These are phyloP conservation scores for Cordyceps sp. DNA, from an alignment of 2,329 filamentous ascomycete species.

Conservation along the genomic window DNA sequence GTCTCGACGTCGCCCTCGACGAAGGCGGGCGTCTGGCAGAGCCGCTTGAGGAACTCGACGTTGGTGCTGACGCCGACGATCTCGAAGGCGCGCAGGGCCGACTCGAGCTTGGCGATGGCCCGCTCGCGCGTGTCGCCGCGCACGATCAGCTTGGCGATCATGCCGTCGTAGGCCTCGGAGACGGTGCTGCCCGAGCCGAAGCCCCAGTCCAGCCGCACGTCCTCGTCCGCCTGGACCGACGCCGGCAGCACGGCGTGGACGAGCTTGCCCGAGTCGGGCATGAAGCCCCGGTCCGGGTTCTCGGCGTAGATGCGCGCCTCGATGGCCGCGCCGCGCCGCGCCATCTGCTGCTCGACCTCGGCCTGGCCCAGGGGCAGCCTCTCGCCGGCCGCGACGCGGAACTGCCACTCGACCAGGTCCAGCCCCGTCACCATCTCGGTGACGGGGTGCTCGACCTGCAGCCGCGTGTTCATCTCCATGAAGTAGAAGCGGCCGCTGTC, in stretches of 20 bases:
- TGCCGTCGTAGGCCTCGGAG: constrained; percentile 90
- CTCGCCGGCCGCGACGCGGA: constrained; percentile 51
- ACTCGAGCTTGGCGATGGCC: constrained; percentile 66
- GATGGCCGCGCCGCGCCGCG: constrained; percentile 66
- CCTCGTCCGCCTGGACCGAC: constrained; percentile 40
- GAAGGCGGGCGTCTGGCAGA: constrained; percentile 71
- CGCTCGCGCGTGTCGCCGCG: constrained; percentile 62
- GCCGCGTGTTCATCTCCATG: constrained; percentile 70
- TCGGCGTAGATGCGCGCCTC: constrained; percentile 96
- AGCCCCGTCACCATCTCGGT: constrained; percentile 54
- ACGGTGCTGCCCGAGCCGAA: constrained; percentile 86
- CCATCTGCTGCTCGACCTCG: constrained; percentile 59
- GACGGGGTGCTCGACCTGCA: constrained; percentile 95
- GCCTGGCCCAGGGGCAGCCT: constrained; percentile 37
- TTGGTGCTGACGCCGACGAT: constrained; percentile 88
- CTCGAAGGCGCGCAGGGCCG: constrained; percentile 76
- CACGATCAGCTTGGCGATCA: constrained; percentile 97
- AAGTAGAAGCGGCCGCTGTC: constrained; percentile 68
- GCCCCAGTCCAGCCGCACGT: constrained; percentile 82
- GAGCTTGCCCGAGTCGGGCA: constrained; percentile 81
- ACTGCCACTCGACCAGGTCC: constrained; percentile 88
- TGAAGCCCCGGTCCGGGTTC: constrained; percentile 79
- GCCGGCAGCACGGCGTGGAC: constrained; percentile 65
- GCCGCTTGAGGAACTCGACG: constrained; percentile 84
- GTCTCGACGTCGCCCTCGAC: constrained; percentile 82